A percentile compares a stretch with the other conserved stretches of the same genome.
Conservation (phyloP, 2,329 filamentous ascomycete species). For the Iodosphaeria phyllophila region DNA sequence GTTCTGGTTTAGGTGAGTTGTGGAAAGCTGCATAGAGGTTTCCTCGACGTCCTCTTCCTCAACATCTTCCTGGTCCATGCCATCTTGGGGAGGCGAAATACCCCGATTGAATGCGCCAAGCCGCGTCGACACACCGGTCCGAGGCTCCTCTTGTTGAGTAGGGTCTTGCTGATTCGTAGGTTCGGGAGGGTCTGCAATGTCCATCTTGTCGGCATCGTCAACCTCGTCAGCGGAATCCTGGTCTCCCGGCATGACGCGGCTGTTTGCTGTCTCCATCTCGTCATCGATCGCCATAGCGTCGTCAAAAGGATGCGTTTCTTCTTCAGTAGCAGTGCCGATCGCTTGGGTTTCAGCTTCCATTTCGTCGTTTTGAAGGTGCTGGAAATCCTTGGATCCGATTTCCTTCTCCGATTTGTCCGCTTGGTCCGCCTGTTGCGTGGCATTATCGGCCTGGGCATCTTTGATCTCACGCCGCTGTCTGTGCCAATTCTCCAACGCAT, state of each 20-base stretch:
- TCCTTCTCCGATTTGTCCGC: conserved; percentile 28
- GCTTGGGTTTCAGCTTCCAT: conserved; percentile 75
- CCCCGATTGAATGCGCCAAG: conserved; percentile 39
- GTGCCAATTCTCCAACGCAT: conserved; percentile 86
- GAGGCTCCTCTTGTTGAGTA: conserved; percentile 31
- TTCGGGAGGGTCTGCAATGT: conserved; percentile 19
- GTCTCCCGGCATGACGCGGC: conserved; percentile 33
- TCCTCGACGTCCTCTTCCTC: conserved; percentile 29
- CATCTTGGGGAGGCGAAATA: conserved; percentile 17
- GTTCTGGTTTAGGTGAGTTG: conserved; percentile 46
- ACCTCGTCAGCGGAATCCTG: conserved; percentile 23
- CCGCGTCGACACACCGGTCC: conserved; percentile 39
- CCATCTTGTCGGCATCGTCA: conserved; percentile 26
- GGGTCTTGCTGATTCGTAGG: conserved; percentile 21
- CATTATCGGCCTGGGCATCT: conserved; percentile 35
- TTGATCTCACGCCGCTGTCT: conserved; percentile 70
- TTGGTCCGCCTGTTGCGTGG: conserved; percentile 30
- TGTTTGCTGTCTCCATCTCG: conserved; percentile 32
- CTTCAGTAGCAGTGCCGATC: conserved; percentile 70
- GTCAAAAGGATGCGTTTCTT: conserved; percentile 71
- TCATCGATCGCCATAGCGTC: conserved; percentile 76
- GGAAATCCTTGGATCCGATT: conserved; percentile 63
- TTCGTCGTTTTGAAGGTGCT: conserved; percentile 77
- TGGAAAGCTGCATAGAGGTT: conserved; percentile 44
- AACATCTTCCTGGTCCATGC: conserved; percentile 20